Base-by-base conservation (phyloP, 257 asterid genomes). In the Solanum chmielewskii region DNA sequence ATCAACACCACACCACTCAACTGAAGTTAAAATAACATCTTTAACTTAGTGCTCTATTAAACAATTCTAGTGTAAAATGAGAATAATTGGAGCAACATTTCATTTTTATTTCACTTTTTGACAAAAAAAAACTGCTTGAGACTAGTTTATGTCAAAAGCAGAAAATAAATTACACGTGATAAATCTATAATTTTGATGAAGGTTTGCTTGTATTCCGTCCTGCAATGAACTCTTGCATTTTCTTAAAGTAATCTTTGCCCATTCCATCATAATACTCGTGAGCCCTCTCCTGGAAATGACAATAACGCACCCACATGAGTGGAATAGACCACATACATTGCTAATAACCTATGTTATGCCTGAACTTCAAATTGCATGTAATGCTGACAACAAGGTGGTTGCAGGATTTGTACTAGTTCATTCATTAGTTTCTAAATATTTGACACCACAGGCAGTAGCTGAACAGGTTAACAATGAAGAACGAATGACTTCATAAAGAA, bases 191-290 rank as follows among this genome's bases (percentile, higher is more conserved):
- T 87, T 94, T 97, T 47, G 99, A 95, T 8, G 93, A 86, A 56
- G 94, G 87, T 86, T 94, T 95, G 69, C 91, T 92, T 31, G 96
- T 88, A 93, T 91, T 86, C 66, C 99, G 93, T 25, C 95, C 92
- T 1, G 96, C 92, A 86, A 97, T 97, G 87, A 95, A 97, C 47
- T 94, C 99, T 90, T 95, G 99, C 99, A 97, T 94, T 91, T 93
- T 93, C 94, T 91, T 90, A 86, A 97, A 97, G 92, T 97, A 98
- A 71, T 95, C 97, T 91, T 93, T 93, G 1, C 94, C 94, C 99
- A 97, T 97, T 83, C 97, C 98, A 41, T 91, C 89, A 37, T 97
- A 97, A 85, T 93, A 97, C 12, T 90, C 95, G 64, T 95, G 94
- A 49, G 94, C 99, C 91, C 99, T 97, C 91, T 94, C 95, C 99